Conservation (phyloP, 108 stramenopile genomes). For the Thalassiosira profunda region DNA sequence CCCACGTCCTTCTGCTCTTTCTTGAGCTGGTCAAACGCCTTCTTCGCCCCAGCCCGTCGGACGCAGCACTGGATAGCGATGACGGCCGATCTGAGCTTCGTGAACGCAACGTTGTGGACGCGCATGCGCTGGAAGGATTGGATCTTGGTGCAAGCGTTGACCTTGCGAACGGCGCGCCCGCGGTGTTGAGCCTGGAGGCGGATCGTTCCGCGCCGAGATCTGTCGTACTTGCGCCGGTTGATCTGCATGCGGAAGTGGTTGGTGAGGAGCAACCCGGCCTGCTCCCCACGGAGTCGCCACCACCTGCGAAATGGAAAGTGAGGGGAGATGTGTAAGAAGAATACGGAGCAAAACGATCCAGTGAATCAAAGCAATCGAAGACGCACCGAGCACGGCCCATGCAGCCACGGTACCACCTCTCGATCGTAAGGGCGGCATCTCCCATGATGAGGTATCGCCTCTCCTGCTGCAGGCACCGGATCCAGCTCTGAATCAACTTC, state of each 20-base stretch:
- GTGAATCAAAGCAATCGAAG: neutral
- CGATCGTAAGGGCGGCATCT: conserved; percentile 71
- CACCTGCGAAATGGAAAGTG: conserved; percentile 47
- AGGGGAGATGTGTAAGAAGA: neutral
- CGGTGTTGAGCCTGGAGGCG: conserved; percentile 79
- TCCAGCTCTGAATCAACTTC: conserved; percentile 87
- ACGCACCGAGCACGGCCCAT: conserved; percentile 79
- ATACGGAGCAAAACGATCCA: conserved; percentile 3
- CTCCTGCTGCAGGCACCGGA: conserved; percentile 72
- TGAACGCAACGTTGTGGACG: conserved; percentile 29
- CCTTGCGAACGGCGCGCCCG: conserved; percentile 59
- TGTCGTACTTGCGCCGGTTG: conserved; percentile 54
- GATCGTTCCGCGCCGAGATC: conserved; percentile 61
- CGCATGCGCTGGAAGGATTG: conserved; percentile 71
- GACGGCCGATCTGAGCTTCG: conserved; percentile 72
- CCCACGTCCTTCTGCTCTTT: conserved; percentile 89
- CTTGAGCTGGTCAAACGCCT: conserved; percentile 62
- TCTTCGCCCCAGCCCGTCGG: conserved; percentile 66
- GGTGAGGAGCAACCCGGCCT: conserved; percentile 84
- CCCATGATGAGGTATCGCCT: conserved; percentile 60
- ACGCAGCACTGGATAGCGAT: conserved; percentile 79
- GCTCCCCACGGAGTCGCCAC: conserved; percentile 79
- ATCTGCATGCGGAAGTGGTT: conserved; percentile 84
- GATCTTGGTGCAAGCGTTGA: conserved; percentile 67
- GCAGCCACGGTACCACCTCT: conserved; percentile 86